Conservation (phyloP, 2,329 filamentous ascomycete species). For the Rutstroemia sp. region DNA sequence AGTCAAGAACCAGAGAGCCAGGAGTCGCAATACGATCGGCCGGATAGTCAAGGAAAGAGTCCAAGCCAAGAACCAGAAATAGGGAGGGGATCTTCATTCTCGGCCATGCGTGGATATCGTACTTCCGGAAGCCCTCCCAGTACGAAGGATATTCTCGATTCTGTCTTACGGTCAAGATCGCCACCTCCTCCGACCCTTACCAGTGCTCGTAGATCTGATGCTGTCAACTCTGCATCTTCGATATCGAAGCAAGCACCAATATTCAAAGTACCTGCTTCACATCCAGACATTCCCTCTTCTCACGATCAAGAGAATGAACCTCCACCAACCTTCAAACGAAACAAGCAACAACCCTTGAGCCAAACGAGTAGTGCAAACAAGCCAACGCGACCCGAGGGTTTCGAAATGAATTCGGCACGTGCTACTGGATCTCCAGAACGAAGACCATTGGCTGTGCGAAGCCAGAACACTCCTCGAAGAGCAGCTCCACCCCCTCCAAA, state of each 20-base stretch:
- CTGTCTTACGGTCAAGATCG: conserved; percentile 25
- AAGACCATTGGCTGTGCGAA: conserved; percentile 46
- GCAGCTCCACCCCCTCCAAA: conserved; percentile 81
- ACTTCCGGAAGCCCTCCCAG: conserved; percentile 55
- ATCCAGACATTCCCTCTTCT: conserved; percentile 49
- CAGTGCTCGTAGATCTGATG: conserved; percentile 26
- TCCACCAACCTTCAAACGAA: conserved; percentile 58
- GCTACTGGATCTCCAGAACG: conserved; percentile 45
- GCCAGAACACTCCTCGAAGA: conserved; percentile 66
- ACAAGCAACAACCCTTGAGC: conserved; percentile 25
- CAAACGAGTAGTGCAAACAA: conserved; percentile 36
- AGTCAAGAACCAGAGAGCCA: conserved; percentile 27
- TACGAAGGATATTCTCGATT: conserved; percentile 29
- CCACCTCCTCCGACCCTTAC: conserved; percentile 23
- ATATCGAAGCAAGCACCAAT: conserved; percentile 39
- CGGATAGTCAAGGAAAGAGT: conserved; percentile 24
- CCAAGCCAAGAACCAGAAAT: conserved; percentile 20
- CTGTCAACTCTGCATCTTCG: conserved; percentile 34
- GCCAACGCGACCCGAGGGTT: conserved; percentile 42
- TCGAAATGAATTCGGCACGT: conserved; percentile 34
- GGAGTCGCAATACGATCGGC: conserved; percentile 20
- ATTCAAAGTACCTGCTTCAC: conserved; percentile 50
- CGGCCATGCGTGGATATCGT: conserved; percentile 26
- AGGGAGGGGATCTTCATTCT: not conserved
- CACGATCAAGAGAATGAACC: conserved; percentile 83